phyloP scores from a whole-genome alignment of 2,329 filamentous ascomycete genomes.

The Aspergillus ustus region DNA sequence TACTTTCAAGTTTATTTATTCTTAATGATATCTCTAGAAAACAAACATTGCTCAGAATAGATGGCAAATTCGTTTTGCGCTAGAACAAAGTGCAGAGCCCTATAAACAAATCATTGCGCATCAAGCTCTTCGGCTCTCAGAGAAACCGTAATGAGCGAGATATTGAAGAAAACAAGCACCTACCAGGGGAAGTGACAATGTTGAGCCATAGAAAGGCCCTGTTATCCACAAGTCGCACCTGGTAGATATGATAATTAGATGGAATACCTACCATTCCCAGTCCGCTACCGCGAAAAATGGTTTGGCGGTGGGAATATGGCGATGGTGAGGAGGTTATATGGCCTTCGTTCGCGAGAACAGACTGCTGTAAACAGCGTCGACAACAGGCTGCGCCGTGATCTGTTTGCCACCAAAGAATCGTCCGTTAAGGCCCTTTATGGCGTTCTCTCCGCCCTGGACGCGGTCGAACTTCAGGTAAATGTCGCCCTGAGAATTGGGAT shows the following conservation, averaged over 20 bases:
- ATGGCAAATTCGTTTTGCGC: constrained; percentile 20
- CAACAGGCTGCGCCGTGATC: constrained; percentile 93
- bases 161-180: constrained; percentile 37
- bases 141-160: constrained; percentile 24
- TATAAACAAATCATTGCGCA: constrained; percentile 36
- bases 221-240: constrained; percentile 31
- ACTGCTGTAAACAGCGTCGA: constrained; percentile 98
- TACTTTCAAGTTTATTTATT: neutral
- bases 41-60: neutral
- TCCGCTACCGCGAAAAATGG: constrained; percentile 6
- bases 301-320: constrained; percentile 5
- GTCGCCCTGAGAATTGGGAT: constrained; percentile 91
- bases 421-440: constrained; percentile 96
- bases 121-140: constrained; percentile 28
- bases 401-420: constrained; percentile 91
- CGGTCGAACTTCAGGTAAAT: constrained; percentile 99
- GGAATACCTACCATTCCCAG: constrained; percentile 34
- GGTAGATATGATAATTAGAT: constrained; percentile 32
- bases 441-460: constrained; percentile 92
- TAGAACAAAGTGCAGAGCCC: constrained; percentile 26
- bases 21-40: neutral
- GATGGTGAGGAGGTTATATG: constrained; percentile 56
- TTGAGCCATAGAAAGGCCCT: constrained; percentile 23
- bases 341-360: constrained; percentile 86
- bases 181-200: constrained; percentile 41